Percentiles rank a stretch among this genome's conserved stretches.
Conservation (phyloP, 805 yeast genomes). For the Wickerhamiella azyma region DNA sequence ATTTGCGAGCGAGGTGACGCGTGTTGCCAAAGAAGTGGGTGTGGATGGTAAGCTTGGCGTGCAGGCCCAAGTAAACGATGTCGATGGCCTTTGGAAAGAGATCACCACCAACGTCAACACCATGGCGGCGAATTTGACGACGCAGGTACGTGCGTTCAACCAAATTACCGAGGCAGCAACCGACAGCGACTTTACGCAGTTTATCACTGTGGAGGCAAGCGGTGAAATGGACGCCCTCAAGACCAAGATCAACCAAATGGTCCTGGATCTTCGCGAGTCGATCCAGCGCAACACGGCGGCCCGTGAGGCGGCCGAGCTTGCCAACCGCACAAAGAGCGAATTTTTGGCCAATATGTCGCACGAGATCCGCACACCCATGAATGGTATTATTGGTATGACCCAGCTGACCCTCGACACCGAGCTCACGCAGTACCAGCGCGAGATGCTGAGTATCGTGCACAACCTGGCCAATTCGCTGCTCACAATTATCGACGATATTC, state of each 20-base stretch:
- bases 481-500: slow-evolving; percentile 78
- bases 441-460: slow-evolving; percentile 81
- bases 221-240: slow-evolving; percentile 69
- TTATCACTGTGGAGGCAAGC: slow-evolving; percentile 79
- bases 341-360: slow-evolving; percentile 80
- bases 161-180: slow-evolving; percentile 91
- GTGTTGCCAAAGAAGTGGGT: slow-evolving; percentile 88
- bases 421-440: slow-evolving; percentile 80
- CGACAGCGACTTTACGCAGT: slow-evolving; percentile 82
- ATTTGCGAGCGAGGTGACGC: slow-evolving; percentile 76
- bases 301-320: slow-evolving; percentile 86
- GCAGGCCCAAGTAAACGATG: slow-evolving; percentile 82
- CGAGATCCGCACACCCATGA: slow-evolving; percentile 84
- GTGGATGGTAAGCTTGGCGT: slow-evolving; percentile 87
- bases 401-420: slow-evolving; percentile 80
- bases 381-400: slow-evolving; percentile 89
- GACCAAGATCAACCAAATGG: slow-evolving; percentile 61
- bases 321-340: slow-evolving; percentile 79
- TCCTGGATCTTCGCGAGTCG: slow-evolving; percentile 70
- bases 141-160: slow-evolving; percentile 87
- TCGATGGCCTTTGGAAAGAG: slow-evolving; percentile 85
- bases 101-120: slow-evolving; percentile 84
- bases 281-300: slow-evolving; percentile 88
- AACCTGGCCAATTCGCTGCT: slow-evolving; percentile 73
- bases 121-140: slow-evolving; percentile 86